These are phyloP conservation scores for Lichtheimia corymbifera DNA, from an alignment of 371 early-diverging fungal species.

Conservation along the genomic window DNA sequence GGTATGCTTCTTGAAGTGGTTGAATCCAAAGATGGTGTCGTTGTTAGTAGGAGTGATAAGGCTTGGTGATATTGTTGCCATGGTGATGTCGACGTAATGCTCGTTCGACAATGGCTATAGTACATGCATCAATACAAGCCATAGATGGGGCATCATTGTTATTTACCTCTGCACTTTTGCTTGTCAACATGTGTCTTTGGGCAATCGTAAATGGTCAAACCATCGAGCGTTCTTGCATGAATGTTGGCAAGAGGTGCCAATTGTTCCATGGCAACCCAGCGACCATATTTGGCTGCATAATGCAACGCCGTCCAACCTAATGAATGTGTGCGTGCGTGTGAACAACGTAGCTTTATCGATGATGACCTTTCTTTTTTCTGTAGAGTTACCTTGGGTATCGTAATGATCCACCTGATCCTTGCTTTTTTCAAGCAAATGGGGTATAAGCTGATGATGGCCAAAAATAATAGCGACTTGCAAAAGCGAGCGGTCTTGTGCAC, in stretches of 20 bases:
- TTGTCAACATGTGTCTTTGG: constrained; percentile 32
- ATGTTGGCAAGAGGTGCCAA: constrained; percentile 30
- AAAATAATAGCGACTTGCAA: constrained; percentile 41
- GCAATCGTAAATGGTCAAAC: constrained; percentile 37
- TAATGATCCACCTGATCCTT: constrained; percentile 35
- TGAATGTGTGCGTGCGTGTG: background rate
- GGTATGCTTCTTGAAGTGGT: too few species aligned
- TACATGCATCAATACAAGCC: too few species aligned
- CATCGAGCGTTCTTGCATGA: constrained; percentile 34
- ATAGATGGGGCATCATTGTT: too few species aligned
- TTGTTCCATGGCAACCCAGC: constrained; percentile 37
- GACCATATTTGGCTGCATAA: constrained; percentile 44
- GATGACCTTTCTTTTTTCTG: background rate
- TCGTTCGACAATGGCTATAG: too few species aligned
- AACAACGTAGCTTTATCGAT: background rate
- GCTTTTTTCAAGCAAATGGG: constrained; percentile 15
- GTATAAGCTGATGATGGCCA: constrained; percentile 29
- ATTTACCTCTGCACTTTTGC: constrained; percentile 36
- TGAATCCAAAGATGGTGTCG: too few species aligned
- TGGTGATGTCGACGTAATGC: too few species aligned
- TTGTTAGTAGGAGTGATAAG: too few species aligned
- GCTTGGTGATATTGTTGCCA: too few species aligned
- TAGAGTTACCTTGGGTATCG: constrained; percentile 36
- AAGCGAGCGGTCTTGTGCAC: constrained; percentile 16
- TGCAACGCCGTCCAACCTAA: constrained; percentile 50